Evolutionary conservation across 169 alveolate species (phyloP).

Genomic region (Plasmodium berghei): DNA sequence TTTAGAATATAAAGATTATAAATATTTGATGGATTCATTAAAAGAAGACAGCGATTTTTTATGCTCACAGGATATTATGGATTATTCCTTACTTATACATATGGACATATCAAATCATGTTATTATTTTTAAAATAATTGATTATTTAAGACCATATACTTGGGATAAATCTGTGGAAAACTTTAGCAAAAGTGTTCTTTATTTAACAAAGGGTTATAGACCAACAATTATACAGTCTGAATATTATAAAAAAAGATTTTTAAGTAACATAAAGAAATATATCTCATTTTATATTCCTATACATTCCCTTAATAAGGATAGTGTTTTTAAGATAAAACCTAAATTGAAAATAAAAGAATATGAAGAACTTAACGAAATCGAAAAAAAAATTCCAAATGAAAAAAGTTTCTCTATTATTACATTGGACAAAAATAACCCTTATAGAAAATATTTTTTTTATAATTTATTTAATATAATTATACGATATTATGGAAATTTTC

Average conservation of each 20-base stretch:
- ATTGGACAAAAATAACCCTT: constrained; percentile 27
- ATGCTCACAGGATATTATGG: constrained; percentile 62
- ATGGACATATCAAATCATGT: constrained; percentile 46
- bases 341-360: background rate
- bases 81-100: constrained; percentile 65
- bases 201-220: constrained; percentile 70
- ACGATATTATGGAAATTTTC: constrained; percentile 37
- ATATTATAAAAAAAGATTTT: constrained; percentile 68
- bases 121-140: constrained; percentile 70
- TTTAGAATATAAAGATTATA: constrained; percentile 53
- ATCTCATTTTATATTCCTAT: constrained; percentile 62
- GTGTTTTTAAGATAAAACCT: constrained; percentile 30
- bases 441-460: constrained; percentile 38
- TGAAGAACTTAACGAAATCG: too few relatives aligned
- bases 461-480: constrained; percentile 44
- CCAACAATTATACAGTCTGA: constrained; percentile 75
- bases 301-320: constrained; percentile 40
- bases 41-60: constrained; percentile 52
- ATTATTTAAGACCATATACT: constrained; percentile 73
- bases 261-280: constrained; percentile 66
- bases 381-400: background rate
- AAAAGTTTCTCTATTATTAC: constrained; percentile 30
- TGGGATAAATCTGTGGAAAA: constrained; percentile 76
- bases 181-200: constrained; percentile 71
- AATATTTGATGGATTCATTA: constrained; percentile 62